A percentile compares a stretch with the other conserved stretches of the same genome.
Conservation (phyloP, 345 rosid species). For the Bruguiera parviflora region DNA sequence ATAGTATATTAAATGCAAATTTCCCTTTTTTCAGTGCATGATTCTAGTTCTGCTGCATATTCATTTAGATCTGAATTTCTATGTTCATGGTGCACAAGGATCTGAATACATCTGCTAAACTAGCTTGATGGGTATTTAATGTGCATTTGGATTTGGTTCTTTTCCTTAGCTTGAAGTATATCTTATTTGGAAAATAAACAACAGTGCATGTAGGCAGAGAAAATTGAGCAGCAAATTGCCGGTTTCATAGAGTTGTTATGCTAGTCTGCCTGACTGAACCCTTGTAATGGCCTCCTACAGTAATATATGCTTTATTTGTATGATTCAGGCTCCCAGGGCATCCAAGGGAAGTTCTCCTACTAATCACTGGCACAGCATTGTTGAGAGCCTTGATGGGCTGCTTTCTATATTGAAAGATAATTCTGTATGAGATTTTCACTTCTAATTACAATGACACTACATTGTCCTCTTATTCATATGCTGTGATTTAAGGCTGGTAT, state of each 20-base stretch:
- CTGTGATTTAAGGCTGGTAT: background rate
- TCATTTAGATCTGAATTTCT: background rate
- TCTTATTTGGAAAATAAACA: background rate
- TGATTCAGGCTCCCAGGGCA: conserved; percentile 23
- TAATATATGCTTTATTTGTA: background rate
- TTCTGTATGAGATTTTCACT: conserved; percentile 18
- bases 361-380: conserved; percentile 20
- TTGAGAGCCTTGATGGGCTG: conserved; percentile 19
- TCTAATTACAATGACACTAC: background rate
- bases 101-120: background rate
- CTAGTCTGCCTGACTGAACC: background rate
- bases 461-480: background rate
- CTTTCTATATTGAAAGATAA: conserved; percentile 19
- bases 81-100: background rate
- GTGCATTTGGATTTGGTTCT: background rate
- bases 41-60: background rate
- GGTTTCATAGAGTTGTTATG: background rate
- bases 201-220: background rate
- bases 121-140: background rate
- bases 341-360: conserved; percentile 17
- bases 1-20: no score
- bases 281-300: background rate
- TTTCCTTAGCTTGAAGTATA: conserved; percentile 2
- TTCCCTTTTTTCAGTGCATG: background rate
- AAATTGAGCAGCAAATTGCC: background rate